phyloP scores from a whole-genome alignment of 352 stramenopile genomes.

The Phytophthora pisi region DNA sequence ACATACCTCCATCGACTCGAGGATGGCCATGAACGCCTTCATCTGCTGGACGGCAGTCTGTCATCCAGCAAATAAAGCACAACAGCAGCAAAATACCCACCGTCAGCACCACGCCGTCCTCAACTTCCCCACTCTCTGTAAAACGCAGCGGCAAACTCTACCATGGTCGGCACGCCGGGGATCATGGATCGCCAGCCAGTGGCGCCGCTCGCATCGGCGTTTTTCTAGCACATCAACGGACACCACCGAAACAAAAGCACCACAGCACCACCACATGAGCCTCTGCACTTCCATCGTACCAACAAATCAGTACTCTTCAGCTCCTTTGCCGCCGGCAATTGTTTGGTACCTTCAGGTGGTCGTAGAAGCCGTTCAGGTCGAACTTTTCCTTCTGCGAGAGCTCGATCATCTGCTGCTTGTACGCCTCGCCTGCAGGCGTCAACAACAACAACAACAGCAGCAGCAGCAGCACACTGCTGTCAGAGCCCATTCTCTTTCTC shows the following conservation, averaged over 20 bases:
- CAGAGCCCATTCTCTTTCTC: neutral
- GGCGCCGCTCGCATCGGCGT: constrained; percentile 67
- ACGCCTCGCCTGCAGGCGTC: constrained; percentile 56
- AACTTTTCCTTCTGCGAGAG: constrained; percentile 72
- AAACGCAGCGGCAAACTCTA: constrained; percentile 25
- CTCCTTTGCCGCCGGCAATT: neutral
- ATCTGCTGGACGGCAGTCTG: constrained; percentile 87
- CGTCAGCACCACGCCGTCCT: constrained; percentile 2
- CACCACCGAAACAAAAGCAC: constrained; percentile 3
- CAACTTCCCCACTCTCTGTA: neutral
- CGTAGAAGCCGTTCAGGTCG: constrained; percentile 70
- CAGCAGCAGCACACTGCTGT: no score
- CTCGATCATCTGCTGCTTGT: constrained; percentile 80
- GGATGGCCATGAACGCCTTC: constrained; percentile 80
- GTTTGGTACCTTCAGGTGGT: constrained; percentile 62
- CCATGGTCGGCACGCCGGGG: constrained; percentile 78
- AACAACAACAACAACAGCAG: no score
- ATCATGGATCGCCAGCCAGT: constrained; percentile 85
- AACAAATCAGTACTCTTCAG: neutral
- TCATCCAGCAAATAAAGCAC: constrained; percentile 5
- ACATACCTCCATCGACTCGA: constrained; percentile 74
- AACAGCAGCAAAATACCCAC: neutral
- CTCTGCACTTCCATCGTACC: neutral
- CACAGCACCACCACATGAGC: neutral
- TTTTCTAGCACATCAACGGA: constrained; percentile 60